Percentiles rank a stretch among this genome's conserved stretches.
Conservation (phyloP, 495 filamentous ascomycete genomes). For the Mycothermus thermophilus region DNA sequence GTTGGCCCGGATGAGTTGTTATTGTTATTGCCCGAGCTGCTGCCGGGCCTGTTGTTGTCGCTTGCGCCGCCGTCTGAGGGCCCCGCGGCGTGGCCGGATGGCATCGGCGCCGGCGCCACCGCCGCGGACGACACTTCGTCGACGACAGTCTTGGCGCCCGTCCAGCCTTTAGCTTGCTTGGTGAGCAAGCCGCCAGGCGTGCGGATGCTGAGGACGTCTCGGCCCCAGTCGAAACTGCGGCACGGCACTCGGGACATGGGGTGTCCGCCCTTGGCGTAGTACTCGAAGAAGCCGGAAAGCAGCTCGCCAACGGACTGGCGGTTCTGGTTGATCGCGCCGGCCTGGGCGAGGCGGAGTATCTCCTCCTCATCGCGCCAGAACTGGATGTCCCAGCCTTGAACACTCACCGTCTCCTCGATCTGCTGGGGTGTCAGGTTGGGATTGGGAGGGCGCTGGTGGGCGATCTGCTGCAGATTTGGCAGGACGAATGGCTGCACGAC, state of each 20-base stretch:
- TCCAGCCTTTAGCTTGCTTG: conserved; percentile 68
- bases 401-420: conserved; percentile 26
- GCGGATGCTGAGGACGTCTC: conserved; percentile 56
- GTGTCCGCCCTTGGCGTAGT: conserved; percentile 47
- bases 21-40: neutral
- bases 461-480: conserved; percentile 56
- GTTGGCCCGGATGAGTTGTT: conserved; percentile 29
- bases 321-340: conserved; percentile 44
- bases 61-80: neutral
- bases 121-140: conserved; percentile 9
- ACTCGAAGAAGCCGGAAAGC: conserved; percentile 67
- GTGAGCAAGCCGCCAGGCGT: conserved; percentile 50
- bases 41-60: neutral
- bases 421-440: conserved; percentile 26
- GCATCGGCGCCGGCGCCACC: no score
- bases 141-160: conserved; percentile 46
- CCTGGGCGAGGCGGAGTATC: conserved; percentile 38
- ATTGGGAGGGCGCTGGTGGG: conserved; percentile 29
- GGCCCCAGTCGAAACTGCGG: conserved; percentile 54
- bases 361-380: conserved; percentile 57
- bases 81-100: neutral
- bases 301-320: conserved; percentile 47
- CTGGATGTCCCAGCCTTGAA: conserved; percentile 44
- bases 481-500: conserved; percentile 62
- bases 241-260: conserved; percentile 24